Percentiles rank a stretch among this genome's conserved stretches.
phyloP scores from a whole-genome alignment of 768 basidiomycete species.

The Boletellus sp. region DNA sequence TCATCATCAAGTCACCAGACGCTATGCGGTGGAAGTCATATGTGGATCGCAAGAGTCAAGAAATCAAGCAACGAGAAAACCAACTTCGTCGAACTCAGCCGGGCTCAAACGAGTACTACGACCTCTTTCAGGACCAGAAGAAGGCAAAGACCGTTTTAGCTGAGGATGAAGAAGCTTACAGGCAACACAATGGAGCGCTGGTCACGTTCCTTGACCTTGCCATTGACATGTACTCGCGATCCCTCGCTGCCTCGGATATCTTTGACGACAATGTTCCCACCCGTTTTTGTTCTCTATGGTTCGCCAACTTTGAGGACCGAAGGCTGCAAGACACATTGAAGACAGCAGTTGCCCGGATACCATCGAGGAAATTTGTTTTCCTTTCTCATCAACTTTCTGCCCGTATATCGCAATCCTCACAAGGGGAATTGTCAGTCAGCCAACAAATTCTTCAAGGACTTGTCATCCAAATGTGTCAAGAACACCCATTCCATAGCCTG shows the following conservation, averaged over 20 bases:
- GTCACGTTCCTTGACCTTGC: slow-evolving; percentile 69
- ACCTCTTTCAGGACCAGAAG: slow-evolving; percentile 36
- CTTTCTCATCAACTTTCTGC: slow-evolving; percentile 93
- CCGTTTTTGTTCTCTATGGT: slow-evolving; percentile 88
- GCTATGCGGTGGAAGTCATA: slow-evolving; percentile 66
- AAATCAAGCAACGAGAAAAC: slow-evolving; percentile 54
- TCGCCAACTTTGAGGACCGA: slow-evolving; percentile 72
- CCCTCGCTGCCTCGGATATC: slow-evolving; percentile 62
- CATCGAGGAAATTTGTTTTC: slow-evolving; percentile 87
- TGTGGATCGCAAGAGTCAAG: slow-evolving; percentile 64
- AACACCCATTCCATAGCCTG: slow-evolving; percentile 92
- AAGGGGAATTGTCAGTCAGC: slow-evolving; percentile 30
- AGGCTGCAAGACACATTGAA: slow-evolving; percentile 42
- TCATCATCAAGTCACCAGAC: slow-evolving; percentile 66
- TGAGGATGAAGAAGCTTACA: slow-evolving; percentile 49
- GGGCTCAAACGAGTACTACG: slow-evolving; percentile 17
- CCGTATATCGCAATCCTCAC: slow-evolving; percentile 55
- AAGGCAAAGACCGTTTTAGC: slow-evolving; percentile 48
- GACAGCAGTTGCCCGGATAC: slow-evolving; percentile 53
- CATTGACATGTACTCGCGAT: slow-evolving; percentile 81
- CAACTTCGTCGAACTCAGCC: slow-evolving; percentile 27
- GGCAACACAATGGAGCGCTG: slow-evolving; percentile 41
- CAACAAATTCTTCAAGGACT: slow-evolving; percentile 62
- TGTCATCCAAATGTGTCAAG: slow-evolving; percentile 72
- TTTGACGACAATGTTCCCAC: slow-evolving; percentile 78